Evolutionary conservation across 306 rosid species (phyloP), one percentile per base, ranked within the genome.

Genomic region (Quercus engelmannii): DNA sequence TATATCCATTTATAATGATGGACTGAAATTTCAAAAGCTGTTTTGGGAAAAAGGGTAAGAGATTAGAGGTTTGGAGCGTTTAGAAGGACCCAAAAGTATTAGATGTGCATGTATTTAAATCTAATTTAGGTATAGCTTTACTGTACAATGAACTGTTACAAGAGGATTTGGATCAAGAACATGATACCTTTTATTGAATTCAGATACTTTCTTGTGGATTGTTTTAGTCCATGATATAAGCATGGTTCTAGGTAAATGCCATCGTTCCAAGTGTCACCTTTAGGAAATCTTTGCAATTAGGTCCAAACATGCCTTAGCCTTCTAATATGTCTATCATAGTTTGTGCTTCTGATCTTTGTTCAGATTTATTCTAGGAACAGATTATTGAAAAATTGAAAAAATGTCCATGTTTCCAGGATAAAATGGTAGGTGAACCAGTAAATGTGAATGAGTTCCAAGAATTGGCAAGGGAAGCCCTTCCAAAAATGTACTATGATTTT

Each of bases 401-500:
- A 30, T 46, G 79, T 71, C 41, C 55, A 61, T 74, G 63, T 71
- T 76, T 76, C 23, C 82, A 84, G 89, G 87, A 67, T 14, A 62
- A 81, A 76, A 88, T 87, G 92, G 71, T 87, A 63, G 30, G 81
- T 28, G 91, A 81, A 62, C 89, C 90, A 1, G 88, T 83, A 20
- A 90, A 88, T 79, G 92, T 85, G 33, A 83, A 74, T 20, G 94
- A 88, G 64, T 88, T 85, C 81, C 85, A 83, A 67, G 87, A 85
- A 80, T 54, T 88, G 89, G 92, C 92, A 17, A 80, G 71, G 81
- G 79, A 78, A 56, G 88, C 26, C 14, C 83, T 90, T 76, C 92
- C 94, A 28, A 90, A 90, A 69, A 85, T 88, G 92, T 85, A 79
- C 62, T 87, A 76, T 28, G 94, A 88, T 78, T 90, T 71, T 74